Base-by-base conservation (phyloP, 2,329 filamentous ascomycete genomes). In the Epichloe sp. region DNA sequence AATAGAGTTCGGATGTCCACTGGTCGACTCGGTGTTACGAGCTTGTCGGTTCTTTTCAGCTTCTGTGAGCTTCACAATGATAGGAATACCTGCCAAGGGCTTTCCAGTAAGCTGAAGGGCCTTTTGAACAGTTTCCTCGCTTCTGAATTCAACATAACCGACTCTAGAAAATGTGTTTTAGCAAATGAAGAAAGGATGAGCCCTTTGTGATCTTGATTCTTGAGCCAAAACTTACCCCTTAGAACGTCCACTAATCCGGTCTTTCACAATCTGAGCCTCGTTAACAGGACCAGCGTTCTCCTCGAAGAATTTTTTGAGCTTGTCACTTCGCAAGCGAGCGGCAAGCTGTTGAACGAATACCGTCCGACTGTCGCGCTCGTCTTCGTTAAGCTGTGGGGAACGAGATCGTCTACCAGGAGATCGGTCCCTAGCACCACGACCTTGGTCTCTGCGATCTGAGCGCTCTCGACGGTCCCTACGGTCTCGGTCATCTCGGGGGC, bases 1-100 rank as follows among this genome's bases (percentile, higher is more conserved):
- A 53, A 95, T 85, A 55, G 87, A 85, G 65, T 90, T 90, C 54
- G 85, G 83, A 59, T 88, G 80, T 53, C 72, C 74, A 58, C 77
- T 82, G 58, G 78, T 77, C 48, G 78, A 73, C 60, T 93, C 86
- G 49, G 86, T 80, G 57, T 80, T 91, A 59, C 91, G 88, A 57
- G 89, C 88, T 75, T 95, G 91, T 61, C 93, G 89, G 66, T 98
- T 98, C 77, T 98, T 98, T 71, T 98, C 94, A 66, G 93, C 94
- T 77, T 98, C 93, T 62, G 93, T 97, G 67, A 95, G 83, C 71
- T 97, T 91, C 51, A 91, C 94, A 63, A 98, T 98, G 67, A 98
- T 94, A 53, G 93, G 93, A 59, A 98, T 96, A 77, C 89, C 90
- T 85, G 95, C 77, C 71, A 98, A 85, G 73, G 93, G 95, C 75